phyloP scores from a whole-genome alignment of 768 basidiomycete genomes.

The Lentinus tigrinus region DNA sequence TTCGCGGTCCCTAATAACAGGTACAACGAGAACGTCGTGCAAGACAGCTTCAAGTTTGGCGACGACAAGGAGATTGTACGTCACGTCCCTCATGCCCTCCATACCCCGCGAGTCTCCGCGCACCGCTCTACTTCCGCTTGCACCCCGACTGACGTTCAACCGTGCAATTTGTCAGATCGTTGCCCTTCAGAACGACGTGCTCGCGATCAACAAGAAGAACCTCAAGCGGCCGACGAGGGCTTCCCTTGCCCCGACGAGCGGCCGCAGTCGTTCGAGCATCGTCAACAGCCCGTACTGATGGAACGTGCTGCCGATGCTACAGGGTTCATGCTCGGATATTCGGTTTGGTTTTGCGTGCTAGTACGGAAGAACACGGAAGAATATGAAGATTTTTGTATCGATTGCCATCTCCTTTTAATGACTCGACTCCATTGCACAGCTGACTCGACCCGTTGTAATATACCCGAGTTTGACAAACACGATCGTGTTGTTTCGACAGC shows the following conservation, averaged over 20 bases:
- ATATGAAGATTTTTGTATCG: neutral
- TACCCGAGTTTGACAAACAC: neutral
- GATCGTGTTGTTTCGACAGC: neutral
- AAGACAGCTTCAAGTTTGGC: conserved; percentile 97
- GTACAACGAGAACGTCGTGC: conserved; percentile 92
- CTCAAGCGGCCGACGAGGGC: conserved; percentile 79
- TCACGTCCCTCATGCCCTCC: conserved; percentile 11
- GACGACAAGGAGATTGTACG: conserved; percentile 95
- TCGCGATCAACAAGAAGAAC: conserved; percentile 92
- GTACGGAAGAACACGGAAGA: neutral
- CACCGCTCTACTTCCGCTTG: conserved; percentile 4
- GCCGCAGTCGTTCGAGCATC: conserved; percentile 57
- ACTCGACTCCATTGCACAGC: neutral
- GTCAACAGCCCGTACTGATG: conserved; percentile 46
- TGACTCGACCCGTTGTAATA: too few relatives aligned
- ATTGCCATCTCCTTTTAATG: neutral
- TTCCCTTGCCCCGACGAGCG: conserved; percentile 56
- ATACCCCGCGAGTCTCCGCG: neutral
- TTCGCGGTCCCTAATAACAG: conserved; percentile 25
- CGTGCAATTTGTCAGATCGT: conserved; percentile 63
- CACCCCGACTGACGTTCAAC: neutral
- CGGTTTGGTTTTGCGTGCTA: neutral
- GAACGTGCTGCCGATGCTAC: too few relatives aligned
- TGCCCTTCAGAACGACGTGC: conserved; percentile 89
- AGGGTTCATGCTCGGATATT: neutral